Conservation (phyloP, 2,329 filamentous ascomycete species). For the Alternaria atra region DNA sequence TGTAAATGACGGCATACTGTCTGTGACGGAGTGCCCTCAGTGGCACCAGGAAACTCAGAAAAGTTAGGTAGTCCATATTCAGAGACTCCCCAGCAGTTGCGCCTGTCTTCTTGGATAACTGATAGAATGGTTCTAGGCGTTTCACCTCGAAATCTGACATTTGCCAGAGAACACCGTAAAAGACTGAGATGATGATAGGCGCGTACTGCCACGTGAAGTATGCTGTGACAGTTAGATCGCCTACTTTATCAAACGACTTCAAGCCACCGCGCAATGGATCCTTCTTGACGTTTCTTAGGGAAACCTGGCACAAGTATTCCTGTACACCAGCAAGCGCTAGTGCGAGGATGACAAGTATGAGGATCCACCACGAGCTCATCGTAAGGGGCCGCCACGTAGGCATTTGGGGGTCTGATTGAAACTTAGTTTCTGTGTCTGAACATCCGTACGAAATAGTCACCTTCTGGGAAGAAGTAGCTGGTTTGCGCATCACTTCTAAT, state of each 20-base stretch:
- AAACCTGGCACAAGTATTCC: slow-evolving; percentile 50
- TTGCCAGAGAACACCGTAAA: slow-evolving; percentile 60
- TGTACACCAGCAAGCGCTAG: slow-evolving; percentile 47
- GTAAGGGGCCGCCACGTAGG: slow-evolving; percentile 52
- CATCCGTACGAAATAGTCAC: slow-evolving; percentile 14
- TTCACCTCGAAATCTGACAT: slow-evolving; percentile 62
- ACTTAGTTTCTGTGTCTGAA: slow-evolving; percentile 7
- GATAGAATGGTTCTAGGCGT: slow-evolving; percentile 61
- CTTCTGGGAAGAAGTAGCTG: slow-evolving; percentile 52
- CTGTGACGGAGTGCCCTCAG: slow-evolving; percentile 68
- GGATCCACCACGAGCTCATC: slow-evolving; percentile 51
- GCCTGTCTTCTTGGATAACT: slow-evolving; percentile 47
- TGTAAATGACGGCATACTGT: slow-evolving; percentile 74
- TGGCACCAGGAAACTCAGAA: slow-evolving; percentile 71
- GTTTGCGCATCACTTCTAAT: slow-evolving; percentile 36
- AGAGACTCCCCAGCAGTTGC: slow-evolving; percentile 62
- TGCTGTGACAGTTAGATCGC: slow-evolving; percentile 37
- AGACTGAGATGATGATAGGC: slow-evolving; percentile 57
- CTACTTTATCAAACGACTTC: slow-evolving; percentile 39
- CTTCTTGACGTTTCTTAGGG: slow-evolving; percentile 32
- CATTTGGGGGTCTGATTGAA: slow-evolving; percentile 46
- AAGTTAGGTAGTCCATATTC: slow-evolving; percentile 78
- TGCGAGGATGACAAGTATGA: slow-evolving; percentile 46
- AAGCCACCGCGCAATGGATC: slow-evolving; percentile 36
- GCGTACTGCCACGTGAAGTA: slow-evolving; percentile 54